Percentiles rank a stretch among this genome's conserved stretches.
Conservation (phyloP, 2,329 filamentous ascomycete species). For the Cylindrodendrum hubeiense region DNA sequence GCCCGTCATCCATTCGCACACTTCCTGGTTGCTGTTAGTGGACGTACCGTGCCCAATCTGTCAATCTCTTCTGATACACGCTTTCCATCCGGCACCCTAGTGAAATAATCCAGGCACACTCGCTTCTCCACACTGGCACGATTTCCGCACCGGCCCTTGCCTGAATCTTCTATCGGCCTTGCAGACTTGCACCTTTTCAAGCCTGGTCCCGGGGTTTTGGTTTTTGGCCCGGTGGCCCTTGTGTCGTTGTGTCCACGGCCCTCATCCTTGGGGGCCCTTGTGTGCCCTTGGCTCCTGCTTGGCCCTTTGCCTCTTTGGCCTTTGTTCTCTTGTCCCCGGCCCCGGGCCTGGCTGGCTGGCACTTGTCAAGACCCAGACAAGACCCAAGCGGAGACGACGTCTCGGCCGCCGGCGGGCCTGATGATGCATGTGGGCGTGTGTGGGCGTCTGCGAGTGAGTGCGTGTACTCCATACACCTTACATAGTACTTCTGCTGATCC, state of each 20-base stretch:
- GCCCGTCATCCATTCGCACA: slow-evolving; percentile 15
- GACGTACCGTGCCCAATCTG: slow-evolving; percentile 34
- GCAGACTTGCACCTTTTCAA: slow-evolving; percentile 20
- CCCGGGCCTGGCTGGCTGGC: slow-evolving; percentile 17
- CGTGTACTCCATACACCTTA: slow-evolving; percentile 32
- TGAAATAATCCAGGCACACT: slow-evolving; percentile 57
- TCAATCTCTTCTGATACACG: slow-evolving; percentile 59
- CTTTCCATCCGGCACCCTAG: slow-evolving; percentile 48
- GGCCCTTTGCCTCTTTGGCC: slow-evolving; percentile 6
- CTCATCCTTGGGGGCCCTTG: slow-evolving; percentile 20
- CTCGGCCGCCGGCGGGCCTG: slow-evolving; percentile 41
- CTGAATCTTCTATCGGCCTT: slow-evolving; percentile 33
- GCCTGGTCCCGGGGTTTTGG: slow-evolving; percentile 33
- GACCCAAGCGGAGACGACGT: slow-evolving; percentile 32
- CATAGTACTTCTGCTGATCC: slow-evolving; percentile 30
- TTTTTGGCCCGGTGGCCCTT: slow-evolving; percentile 29
- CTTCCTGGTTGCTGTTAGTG: slow-evolving; percentile 21
- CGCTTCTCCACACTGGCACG: slow-evolving; percentile 55
- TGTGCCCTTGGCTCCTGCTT: slow-evolving; percentile 14
- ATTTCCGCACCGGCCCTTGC: slow-evolving; percentile 37
- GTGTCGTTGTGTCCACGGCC: slow-evolving; percentile 24
- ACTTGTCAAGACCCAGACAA: slow-evolving; percentile 34
- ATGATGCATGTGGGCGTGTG: slow-evolving; percentile 44
- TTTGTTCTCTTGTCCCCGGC: slow-evolving; percentile 13
- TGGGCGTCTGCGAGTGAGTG: slow-evolving; percentile 41